Evolutionary conservation across 2,329 filamentous ascomycete genomes (phyloP).

Genomic region (Colletotrichum sansevieriae): DNA sequence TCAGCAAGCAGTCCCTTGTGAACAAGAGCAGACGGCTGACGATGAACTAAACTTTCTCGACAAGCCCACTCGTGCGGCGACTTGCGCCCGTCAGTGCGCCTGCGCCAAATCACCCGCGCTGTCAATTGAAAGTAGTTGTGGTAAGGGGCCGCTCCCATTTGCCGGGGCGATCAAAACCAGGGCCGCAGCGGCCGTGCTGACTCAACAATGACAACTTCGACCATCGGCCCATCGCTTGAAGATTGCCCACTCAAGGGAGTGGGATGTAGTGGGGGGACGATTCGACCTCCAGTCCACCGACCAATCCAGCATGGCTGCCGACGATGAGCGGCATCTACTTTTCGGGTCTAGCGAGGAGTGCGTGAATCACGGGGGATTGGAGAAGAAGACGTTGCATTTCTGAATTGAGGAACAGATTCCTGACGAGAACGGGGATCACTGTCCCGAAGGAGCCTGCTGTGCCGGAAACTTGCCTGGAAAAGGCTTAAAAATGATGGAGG

Average conservation of each 20-base stretch:
- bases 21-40: conserved; percentile 15
- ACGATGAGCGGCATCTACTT: conserved; percentile 14
- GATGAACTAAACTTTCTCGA: conserved; percentile 33
- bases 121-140: conserved; percentile 10
- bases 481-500: conserved; percentile 46
- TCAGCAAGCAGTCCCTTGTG: conserved; percentile 39
- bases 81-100: conserved; percentile 36
- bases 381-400: conserved; percentile 46
- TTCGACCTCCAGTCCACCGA: conserved; percentile 6
- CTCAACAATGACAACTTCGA: conserved; percentile 38
- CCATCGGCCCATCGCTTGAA: conserved; percentile 29
- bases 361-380: conserved; percentile 33
- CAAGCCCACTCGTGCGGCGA: conserved; percentile 32
- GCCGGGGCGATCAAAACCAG: conserved; percentile 37
- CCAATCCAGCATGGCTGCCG: conserved; percentile 25
- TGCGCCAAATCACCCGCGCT: conserved; percentile 28
- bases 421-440: conserved; percentile 52
- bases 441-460: conserved; percentile 52
- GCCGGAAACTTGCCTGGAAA: conserved; percentile 54
- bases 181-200: conserved; percentile 33
- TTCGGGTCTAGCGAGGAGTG: conserved; percentile 28
- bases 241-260: conserved; percentile 13
- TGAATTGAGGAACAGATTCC: conserved; percentile 52
- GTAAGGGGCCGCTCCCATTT: conserved; percentile 26
- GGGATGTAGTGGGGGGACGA: conserved; percentile 5